A percentile compares a stretch with the other conserved stretches of the same genome.
Evolutionary conservation across 2,329 filamentous ascomycete genomes (phyloP).

Genomic region (Pyrenochaeta sp.): DNA sequence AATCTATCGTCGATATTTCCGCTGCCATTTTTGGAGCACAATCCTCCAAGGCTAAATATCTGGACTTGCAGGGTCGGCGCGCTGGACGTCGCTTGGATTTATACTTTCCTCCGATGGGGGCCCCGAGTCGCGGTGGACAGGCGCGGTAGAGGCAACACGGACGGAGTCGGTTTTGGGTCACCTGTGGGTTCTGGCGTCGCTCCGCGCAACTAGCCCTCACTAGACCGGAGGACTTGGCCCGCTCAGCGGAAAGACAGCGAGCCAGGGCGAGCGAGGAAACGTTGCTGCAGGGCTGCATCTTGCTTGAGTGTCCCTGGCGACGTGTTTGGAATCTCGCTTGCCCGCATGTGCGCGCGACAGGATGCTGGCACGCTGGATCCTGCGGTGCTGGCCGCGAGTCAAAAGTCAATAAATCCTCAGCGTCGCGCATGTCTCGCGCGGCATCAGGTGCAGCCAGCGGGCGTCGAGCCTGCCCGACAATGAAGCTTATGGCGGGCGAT

Average conservation of each 20-base stretch:
- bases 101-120: constrained; percentile 37
- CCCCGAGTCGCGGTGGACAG: no score
- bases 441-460: no score
- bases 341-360: constrained; percentile 1
- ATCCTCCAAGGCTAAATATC: constrained; percentile 39
- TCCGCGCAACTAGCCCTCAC: constrained; percentile 9
- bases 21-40: constrained; percentile 43
- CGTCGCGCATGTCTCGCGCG: no score
- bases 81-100: constrained; percentile 22
- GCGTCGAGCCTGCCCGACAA: no score
- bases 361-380: constrained; percentile 1
- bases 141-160: constrained; percentile 26
- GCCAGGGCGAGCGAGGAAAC: constrained; percentile 29
- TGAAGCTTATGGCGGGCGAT: constrained; percentile 10
- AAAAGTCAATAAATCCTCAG: no score
- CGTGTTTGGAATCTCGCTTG: constrained; percentile 29
- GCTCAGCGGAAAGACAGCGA: constrained; percentile 13
- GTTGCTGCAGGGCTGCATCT: constrained; percentile 31
- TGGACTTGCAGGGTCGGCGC: constrained; percentile 28
- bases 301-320: constrained; percentile 26
- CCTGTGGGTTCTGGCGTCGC: no score
- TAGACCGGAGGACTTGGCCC: constrained; percentile 13
- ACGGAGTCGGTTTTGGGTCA: constrained; percentile 22
- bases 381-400: constrained; percentile 1
- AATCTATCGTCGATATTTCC: constrained; percentile 47